These are phyloP conservation scores for Colletotrichum sp. DNA, from an alignment of 2,329 filamentous ascomycete species.

Conservation along the genomic window DNA sequence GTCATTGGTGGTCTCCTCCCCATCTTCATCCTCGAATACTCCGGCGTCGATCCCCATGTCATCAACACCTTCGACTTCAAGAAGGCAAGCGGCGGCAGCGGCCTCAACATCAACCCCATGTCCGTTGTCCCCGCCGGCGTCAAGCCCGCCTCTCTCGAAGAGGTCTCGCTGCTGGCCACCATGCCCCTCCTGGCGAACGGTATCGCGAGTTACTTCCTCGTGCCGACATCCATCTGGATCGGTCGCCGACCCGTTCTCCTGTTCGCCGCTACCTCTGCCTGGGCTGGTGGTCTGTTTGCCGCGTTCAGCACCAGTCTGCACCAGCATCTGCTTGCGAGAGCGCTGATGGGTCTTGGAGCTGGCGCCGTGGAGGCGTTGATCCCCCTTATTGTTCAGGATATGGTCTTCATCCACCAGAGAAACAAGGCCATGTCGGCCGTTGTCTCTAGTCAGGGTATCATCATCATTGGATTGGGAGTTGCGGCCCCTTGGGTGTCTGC, in stretches of 20 bases:
- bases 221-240: conserved; percentile 39
- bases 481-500: conserved; percentile 33
- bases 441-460: conserved; percentile 31
- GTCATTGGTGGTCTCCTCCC: conserved; percentile 34
- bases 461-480: conserved; percentile 32
- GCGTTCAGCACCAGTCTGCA: conserved; percentile 33
- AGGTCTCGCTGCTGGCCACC: conserved; percentile 34
- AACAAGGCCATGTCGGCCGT: conserved; percentile 36
- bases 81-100: conserved; percentile 22
- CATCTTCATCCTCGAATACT: conserved; percentile 38
- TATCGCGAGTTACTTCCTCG: conserved; percentile 36
- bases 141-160: conserved; percentile 32
- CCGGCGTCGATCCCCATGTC: conserved; percentile 31
- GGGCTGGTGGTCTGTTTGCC: conserved; percentile 39
- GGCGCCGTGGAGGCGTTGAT: conserved; percentile 39
- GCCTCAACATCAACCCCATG: conserved; percentile 28
- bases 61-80: conserved; percentile 27
- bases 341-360: conserved; percentile 37
- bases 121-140: conserved; percentile 22
- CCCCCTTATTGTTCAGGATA: conserved; percentile 41
- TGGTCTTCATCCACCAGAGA: conserved; percentile 42
- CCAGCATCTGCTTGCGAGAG: conserved; percentile 34
- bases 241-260: conserved; percentile 40
- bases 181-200: conserved; percentile 39
- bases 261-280: conserved; percentile 33